Percentiles rank a stretch among this genome's conserved stretches.
phyloP scores from a whole-genome alignment of 2,329 filamentous ascomycete genomes.

The Penicillium fuscoglaucum region DNA sequence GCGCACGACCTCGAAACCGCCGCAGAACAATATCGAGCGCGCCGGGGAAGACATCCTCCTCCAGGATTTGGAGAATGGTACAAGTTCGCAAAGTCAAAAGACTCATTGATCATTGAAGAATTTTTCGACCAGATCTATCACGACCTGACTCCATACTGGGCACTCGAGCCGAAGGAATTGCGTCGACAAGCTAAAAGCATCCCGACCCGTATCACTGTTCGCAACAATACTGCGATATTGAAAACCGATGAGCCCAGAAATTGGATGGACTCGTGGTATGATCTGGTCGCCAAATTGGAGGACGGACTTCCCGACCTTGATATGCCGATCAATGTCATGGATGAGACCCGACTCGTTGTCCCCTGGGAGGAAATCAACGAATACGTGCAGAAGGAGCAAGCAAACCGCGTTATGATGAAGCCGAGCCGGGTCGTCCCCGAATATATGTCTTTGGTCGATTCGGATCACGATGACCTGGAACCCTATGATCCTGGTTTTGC shows the following conservation, averaged over 20 bases:
- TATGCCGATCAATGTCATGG: slow-evolving; percentile 52
- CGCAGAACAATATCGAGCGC: slow-evolving; percentile 44
- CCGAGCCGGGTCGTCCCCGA: slow-evolving; percentile 1
- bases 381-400: slow-evolving; percentile 38
- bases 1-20: slow-evolving; percentile 40
- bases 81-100: slow-evolving; percentile 44
- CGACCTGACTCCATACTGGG: slow-evolving; percentile 54
- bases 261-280: slow-evolving; percentile 46
- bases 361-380: slow-evolving; percentile 49
- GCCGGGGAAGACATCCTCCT: slow-evolving; percentile 52
- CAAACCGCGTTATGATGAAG: slow-evolving; percentile 13
- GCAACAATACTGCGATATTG: slow-evolving; percentile 41
- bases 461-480: slow-evolving; percentile 14
- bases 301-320: slow-evolving; percentile 48
- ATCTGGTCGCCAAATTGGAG: slow-evolving; percentile 41
- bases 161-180: slow-evolving; percentile 43
- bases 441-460: slow-evolving; percentile 12
- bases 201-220: slow-evolving; percentile 41
- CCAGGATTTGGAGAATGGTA: slow-evolving; percentile 53
- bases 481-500: slow-evolving; percentile 14
- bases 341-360: slow-evolving; percentile 50
- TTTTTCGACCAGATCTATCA: slow-evolving; percentile 55
- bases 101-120: slow-evolving; percentile 50
- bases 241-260: slow-evolving; percentile 29
- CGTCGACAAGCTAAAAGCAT: slow-evolving; percentile 43